Percentiles rank a stretch among this genome's conserved stretches.
These are phyloP conservation scores for Trichoderma reesei DNA, from an alignment of 495 filamentous ascomycete species.

Conservation along the genomic window DNA sequence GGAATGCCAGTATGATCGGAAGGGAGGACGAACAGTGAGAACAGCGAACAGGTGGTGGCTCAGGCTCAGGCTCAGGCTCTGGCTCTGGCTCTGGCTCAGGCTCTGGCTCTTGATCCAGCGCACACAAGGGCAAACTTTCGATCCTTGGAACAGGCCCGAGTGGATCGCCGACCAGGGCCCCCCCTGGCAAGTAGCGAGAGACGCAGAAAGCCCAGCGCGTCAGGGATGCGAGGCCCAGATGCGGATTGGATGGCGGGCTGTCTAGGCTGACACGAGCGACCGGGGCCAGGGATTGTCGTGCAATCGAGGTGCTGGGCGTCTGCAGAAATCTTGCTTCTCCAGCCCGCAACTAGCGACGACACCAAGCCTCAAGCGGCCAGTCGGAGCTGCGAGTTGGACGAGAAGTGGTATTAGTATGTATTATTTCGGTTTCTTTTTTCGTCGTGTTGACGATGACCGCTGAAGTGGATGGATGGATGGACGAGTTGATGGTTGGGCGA, in stretches of 20 bases:
- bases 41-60: too few relatives aligned
- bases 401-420: too few relatives aligned
- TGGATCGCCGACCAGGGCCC: slow-evolving; percentile 4
- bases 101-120: too few relatives aligned
- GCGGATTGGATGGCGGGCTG: slow-evolving; percentile 7
- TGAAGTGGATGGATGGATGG: too few relatives aligned
- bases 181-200: neutral
- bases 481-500: too few relatives aligned
- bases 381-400: neutral
- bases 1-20: slow-evolving; percentile 1
- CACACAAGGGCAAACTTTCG: neutral
- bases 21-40: slow-evolving; percentile 1
- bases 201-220: slow-evolving; percentile 2
- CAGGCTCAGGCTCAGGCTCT: too few relatives aligned
- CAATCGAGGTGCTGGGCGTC: too few relatives aligned
- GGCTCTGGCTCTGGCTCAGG: neutral
- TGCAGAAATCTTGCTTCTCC: slow-evolving; percentile 10
- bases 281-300: neutral
- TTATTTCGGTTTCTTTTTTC: too few relatives aligned
- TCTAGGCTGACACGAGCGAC: slow-evolving; percentile 10
- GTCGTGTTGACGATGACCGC: too few relatives aligned
- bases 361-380: neutral
- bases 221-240: neutral
- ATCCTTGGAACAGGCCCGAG: slow-evolving; percentile 5
- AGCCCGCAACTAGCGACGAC: slow-evolving; percentile 1